Conservation (phyloP, 2,329 filamentous ascomycete species). For the Cytospora paraplurivora region DNA sequence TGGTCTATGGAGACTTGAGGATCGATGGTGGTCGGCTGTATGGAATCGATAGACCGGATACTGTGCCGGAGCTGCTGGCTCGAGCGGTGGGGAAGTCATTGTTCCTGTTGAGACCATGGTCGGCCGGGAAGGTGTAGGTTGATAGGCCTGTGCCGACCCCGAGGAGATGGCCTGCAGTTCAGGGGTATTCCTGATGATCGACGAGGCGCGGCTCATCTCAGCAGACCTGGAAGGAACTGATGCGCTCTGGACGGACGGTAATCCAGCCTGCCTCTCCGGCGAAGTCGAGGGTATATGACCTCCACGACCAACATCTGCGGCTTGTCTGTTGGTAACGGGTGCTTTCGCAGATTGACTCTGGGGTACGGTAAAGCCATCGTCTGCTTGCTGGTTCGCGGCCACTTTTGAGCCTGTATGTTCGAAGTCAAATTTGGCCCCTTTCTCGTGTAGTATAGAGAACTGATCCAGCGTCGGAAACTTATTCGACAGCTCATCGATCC, state of each 20-base stretch:
- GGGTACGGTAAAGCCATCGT: slow-evolving; percentile 74
- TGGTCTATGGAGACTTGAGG: slow-evolving; percentile 44
- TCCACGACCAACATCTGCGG: slow-evolving; percentile 36
- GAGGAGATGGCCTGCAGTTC: slow-evolving; percentile 61
- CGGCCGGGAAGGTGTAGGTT: slow-evolving; percentile 38
- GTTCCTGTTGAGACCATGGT: slow-evolving; percentile 67
- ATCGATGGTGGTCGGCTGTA: slow-evolving; percentile 42
- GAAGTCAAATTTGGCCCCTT: slow-evolving; percentile 83
- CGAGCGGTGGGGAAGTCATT: slow-evolving; percentile 67
- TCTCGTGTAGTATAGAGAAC: slow-evolving; percentile 86
- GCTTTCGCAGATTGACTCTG: slow-evolving; percentile 34
- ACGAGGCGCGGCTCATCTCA: slow-evolving; percentile 62
- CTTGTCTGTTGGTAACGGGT: slow-evolving; percentile 36
- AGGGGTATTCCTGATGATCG: slow-evolving; percentile 64
- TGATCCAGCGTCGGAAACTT: slow-evolving; percentile 91
- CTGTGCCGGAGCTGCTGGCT: slow-evolving; percentile 46
- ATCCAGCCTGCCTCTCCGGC: slow-evolving; percentile 36
- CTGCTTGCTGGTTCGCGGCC: slow-evolving; percentile 58
- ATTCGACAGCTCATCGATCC: slow-evolving; percentile 74
- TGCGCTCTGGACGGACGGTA: slow-evolving; percentile 43
- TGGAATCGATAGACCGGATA: slow-evolving; percentile 48
- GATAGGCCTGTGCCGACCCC: slow-evolving; percentile 41
- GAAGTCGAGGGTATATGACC: slow-evolving; percentile 35
- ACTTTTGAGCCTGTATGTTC: slow-evolving; percentile 56
- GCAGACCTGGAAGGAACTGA: slow-evolving; percentile 46